phyloP scores from a whole-genome alignment of 2,329 filamentous ascomycete genomes.

The Penicillium janthinellum region DNA sequence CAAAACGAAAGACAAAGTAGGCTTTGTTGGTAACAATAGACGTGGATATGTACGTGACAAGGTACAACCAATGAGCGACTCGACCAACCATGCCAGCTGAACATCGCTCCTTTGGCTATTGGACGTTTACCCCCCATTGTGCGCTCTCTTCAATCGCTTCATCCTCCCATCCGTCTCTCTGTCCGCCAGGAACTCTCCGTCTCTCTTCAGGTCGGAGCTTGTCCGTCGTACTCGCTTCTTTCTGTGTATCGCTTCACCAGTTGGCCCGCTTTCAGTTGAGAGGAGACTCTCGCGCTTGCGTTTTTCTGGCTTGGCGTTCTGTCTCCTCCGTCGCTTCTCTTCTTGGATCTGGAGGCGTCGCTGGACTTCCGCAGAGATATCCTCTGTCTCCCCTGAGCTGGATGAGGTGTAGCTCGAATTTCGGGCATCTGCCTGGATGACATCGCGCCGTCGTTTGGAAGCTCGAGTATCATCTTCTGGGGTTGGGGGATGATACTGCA shows the following conservation, averaged over 20 bases:
- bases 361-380: constrained; percentile 51
- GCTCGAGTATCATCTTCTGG: constrained; percentile 7
- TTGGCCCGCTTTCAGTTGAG: constrained; percentile 29
- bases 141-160: constrained; percentile 6
- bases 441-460: constrained; percentile 17
- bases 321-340: constrained; percentile 34
- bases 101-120: neutral
- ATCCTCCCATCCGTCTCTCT: constrained; percentile 1
- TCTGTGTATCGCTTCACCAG: constrained; percentile 15
- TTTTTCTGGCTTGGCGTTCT: constrained; percentile 40
- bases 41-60: neutral
- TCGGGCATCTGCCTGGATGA: constrained; percentile 27
- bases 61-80: neutral
- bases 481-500: neutral
- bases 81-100: neutral
- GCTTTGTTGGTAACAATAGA: neutral
- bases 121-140: neutral
- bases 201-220: constrained; percentile 9
- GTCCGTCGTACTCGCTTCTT: constrained; percentile 27
- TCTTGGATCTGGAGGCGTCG: constrained; percentile 48
- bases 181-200: constrained; percentile 2
- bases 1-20: neutral
- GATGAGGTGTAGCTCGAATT: constrained; percentile 16
- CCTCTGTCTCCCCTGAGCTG: constrained; percentile 41
- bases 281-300: constrained; percentile 42